A percentile compares a stretch with the other conserved stretches of the same genome.
Conservation (phyloP, 2,329 filamentous ascomycete species). For the Stagonosporopsis vannaccii region DNA sequence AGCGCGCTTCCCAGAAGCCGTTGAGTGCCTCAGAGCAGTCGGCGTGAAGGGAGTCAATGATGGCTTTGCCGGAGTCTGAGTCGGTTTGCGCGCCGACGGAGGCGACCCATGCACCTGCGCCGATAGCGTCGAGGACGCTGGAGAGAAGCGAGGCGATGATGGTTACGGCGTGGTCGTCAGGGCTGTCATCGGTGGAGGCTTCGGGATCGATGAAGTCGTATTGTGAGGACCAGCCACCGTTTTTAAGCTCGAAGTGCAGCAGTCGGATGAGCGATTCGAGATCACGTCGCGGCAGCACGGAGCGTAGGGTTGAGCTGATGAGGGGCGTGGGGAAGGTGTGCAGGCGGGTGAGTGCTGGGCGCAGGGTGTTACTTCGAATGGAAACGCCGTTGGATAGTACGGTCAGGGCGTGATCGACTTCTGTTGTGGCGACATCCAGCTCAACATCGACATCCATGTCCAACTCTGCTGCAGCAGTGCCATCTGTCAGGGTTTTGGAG, state of each 20-base stretch:
- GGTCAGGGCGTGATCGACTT: slow-evolving; percentile 72
- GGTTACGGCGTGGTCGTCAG: slow-evolving; percentile 72
- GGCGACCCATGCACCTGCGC: slow-evolving; percentile 74
- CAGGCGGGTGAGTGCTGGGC: slow-evolving; percentile 73
- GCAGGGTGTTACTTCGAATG: slow-evolving; percentile 69
- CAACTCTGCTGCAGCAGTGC: slow-evolving; percentile 28
- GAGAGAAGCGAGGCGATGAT: slow-evolving; percentile 76
- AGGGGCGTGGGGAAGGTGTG: slow-evolving; percentile 67
- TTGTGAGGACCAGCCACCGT: slow-evolving; percentile 76
- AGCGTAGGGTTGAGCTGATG: slow-evolving; percentile 70
- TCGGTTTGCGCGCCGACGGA: slow-evolving; percentile 58
- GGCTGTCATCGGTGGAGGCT: slow-evolving; percentile 52
- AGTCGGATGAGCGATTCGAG: slow-evolving; percentile 75
- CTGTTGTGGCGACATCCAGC: slow-evolving; percentile 53
- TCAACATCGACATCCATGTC: slow-evolving; percentile 49
- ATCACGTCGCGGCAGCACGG: slow-evolving; percentile 70
- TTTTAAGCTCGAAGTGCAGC: slow-evolving; percentile 74
- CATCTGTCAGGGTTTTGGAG: slow-evolving; percentile 53
- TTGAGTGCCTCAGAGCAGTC: slow-evolving; percentile 76
- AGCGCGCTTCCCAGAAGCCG: slow-evolving; percentile 72
- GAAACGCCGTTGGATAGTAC: slow-evolving; percentile 71
- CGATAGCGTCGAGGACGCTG: slow-evolving; percentile 77
- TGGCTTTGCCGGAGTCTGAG: slow-evolving; percentile 65
- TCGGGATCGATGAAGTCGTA: slow-evolving; percentile 68
- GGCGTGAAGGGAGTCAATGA: slow-evolving; percentile 69